phyloP scores from a whole-genome alignment of 208 protist species.

The Entamoeba histolytica region DNA sequence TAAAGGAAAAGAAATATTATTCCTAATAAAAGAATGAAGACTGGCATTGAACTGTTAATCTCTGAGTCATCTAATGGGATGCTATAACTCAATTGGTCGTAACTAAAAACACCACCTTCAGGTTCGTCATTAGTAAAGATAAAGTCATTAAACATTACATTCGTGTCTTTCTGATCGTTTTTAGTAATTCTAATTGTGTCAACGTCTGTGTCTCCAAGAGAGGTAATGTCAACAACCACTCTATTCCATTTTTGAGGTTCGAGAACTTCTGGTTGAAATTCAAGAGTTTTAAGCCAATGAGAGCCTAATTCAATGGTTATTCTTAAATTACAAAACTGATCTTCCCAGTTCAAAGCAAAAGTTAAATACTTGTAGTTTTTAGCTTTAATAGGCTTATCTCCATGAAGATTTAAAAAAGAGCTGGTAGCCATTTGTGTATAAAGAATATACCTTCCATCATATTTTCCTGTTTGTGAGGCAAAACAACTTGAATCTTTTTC shows the following conservation, averaged over 20 bases:
- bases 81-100: background rate
- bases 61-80: background rate
- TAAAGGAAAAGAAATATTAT: no score
- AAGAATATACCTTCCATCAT: background rate
- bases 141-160: background rate
- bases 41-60: no score
- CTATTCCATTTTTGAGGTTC: background rate
- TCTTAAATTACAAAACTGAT: background rate
- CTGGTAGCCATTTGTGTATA: background rate
- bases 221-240: background rate
- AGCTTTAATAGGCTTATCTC: background rate
- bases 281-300: background rate
- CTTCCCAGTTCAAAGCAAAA: background rate
- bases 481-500: background rate
- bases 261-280: background rate
- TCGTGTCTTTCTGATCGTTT: background rate
- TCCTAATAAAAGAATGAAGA: no score
- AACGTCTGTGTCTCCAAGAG: background rate
- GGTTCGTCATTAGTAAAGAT: background rate
- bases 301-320: background rate
- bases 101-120: background rate
- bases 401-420: background rate
- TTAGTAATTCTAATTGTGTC: background rate
- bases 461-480: background rate
- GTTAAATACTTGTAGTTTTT: background rate